Evolutionary conservation across 768 basidiomycete genomes (phyloP).

Genomic region (Agaricus blazei): DNA sequence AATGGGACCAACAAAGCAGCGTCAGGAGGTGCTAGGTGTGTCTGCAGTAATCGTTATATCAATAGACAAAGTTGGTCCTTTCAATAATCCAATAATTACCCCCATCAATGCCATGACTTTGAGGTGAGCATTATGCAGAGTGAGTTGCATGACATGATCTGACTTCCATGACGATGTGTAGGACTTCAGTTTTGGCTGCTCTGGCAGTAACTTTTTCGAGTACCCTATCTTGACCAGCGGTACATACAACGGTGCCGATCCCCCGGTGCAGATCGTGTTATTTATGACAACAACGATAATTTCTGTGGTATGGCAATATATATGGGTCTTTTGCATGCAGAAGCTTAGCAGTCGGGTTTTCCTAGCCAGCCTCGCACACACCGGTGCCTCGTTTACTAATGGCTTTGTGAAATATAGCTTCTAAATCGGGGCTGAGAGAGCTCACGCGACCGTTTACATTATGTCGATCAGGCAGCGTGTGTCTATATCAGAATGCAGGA

Average conservation of each 20-base stretch:
- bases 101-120: slow-evolving; percentile 20
- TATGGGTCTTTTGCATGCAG: background rate
- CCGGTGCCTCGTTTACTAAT: slow-evolving; percentile 19
- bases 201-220: slow-evolving; percentile 21
- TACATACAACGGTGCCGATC: slow-evolving; percentile 19
- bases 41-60: background rate
- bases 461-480: no score
- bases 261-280: slow-evolving; percentile 25
- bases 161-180: background rate
- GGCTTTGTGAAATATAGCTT: slow-evolving; percentile 20
- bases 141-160: background rate
- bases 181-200: slow-evolving; percentile 21
- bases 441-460: no score
- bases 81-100: slow-evolving; percentile 16
- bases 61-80: background rate
- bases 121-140: slow-evolving; percentile 14
- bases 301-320: slow-evolving; percentile 19
- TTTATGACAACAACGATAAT: slow-evolving; percentile 19
- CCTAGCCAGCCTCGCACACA: slow-evolving; percentile 24
- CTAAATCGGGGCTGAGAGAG: background rate
- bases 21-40: slow-evolving; percentile 19
- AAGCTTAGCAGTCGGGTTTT: background rate
- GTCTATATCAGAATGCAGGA: no score
- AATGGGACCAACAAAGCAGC: slow-evolving; percentile 10
- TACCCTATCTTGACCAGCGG: slow-evolving; percentile 19